Conservation (phyloP, 179 eudicot species). For the Heliamphora pulchella region DNA sequence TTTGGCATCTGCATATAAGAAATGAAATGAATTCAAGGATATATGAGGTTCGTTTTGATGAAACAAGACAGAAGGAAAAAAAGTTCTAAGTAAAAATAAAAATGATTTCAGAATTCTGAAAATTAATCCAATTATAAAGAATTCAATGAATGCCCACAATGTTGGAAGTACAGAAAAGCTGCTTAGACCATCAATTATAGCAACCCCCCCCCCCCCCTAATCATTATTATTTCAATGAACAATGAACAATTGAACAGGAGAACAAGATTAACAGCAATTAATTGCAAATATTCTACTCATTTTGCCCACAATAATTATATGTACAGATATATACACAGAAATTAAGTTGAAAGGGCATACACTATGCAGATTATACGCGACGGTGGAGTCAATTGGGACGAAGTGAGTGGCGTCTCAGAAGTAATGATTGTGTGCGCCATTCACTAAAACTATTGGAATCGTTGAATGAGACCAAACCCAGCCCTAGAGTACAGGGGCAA, state of each 20-base stretch:
- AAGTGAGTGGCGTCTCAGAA: background rate
- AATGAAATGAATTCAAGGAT: background rate
- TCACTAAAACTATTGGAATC: background rate
- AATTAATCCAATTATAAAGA: background rate
- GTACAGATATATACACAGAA: too few relatives aligned
- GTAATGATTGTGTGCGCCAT: background rate
- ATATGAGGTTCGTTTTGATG: background rate
- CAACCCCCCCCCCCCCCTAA: too few relatives aligned
- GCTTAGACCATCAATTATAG: background rate
- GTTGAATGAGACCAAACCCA: background rate
- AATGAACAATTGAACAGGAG: background rate
- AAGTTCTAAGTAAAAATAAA: background rate
- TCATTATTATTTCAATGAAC: background rate
- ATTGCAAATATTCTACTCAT: background rate
- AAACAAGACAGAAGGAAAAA: background rate
- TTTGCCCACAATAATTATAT: background rate
- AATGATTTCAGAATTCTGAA: background rate
- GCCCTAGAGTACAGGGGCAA: too few relatives aligned
- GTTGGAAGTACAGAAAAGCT: background rate
- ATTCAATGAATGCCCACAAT: background rate
- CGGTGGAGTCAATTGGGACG: background rate
- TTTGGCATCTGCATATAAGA: conserved; percentile 54
- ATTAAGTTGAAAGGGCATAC: background rate
- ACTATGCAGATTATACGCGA: conserved; percentile 9
- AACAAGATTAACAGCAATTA: background rate